Evolutionary conservation across 306 rosid genomes (phyloP), one percentile per base, ranked within the genome.

Genomic region (Vigna angularis): DNA sequence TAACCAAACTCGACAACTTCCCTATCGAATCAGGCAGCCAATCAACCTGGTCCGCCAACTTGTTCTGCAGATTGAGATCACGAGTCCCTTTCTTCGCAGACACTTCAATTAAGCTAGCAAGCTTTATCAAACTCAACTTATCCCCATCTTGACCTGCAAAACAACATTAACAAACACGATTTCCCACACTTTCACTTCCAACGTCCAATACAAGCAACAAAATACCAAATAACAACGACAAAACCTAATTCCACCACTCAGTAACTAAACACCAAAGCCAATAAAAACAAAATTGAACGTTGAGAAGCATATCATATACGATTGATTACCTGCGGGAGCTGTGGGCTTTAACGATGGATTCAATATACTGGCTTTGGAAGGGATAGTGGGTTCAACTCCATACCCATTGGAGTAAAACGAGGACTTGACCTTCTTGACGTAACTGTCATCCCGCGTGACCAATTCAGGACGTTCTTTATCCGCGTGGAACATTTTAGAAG

Each of bases 11-110:
- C 1, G 95, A 87, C 73, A 93, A 79, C 90, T 93, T 93, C 24
- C 98, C 98, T 61, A 93, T 81, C 0, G 97, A 84, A 69, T 89
- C 95, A 26, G 98, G 98, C n/a, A 93, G 81, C 97, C 97, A 93
- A 56, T 91, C 98, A 50, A 93, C 88, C 75, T 87, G 97, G 61
- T 88, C 90, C 91, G 83, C 82, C 87, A 93, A 78, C 84, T 90
- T 89, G 81, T 74, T 87, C 66, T 64, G 85, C 24, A 93, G 92
- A 58, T 90, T 83, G 72, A 93, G 87, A 63, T 84, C 93, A 62
- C 79, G 81, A 40, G 89, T 86, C 5, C 93, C 95, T 74, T 90
- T 93, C 85, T 91, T 93, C 0, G 91, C 93, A 42, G 88, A 89
- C 34, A 87, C 91, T 76, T 93, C 98, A 81, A 93, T 91, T 63